Conservation (phyloP, 1,284 basidiomycete species). For the Fomes fomentarius region DNA sequence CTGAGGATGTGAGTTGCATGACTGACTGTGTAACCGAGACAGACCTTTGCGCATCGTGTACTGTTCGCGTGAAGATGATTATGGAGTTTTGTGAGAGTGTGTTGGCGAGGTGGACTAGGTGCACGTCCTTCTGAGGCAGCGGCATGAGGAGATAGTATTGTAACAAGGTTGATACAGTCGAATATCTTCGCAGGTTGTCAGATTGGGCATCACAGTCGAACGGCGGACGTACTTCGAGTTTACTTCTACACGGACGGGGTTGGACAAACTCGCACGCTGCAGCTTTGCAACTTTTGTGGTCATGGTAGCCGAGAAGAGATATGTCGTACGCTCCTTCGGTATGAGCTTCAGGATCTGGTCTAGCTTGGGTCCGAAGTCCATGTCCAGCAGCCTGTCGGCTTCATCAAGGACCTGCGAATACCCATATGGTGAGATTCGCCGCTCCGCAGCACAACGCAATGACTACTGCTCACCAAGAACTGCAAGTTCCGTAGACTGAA, state of each 20-base stretch:
- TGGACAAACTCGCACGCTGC: constrained; percentile 93
- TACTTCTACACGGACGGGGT: constrained; percentile 95
- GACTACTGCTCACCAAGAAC: constrained; percentile 77
- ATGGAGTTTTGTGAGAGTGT: constrained; percentile 91
- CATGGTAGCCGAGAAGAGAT: constrained; percentile 99
- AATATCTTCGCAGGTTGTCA: constrained; percentile 69
- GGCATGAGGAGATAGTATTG: constrained; percentile 98
- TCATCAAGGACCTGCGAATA: constrained; percentile 86
- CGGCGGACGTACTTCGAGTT: constrained; percentile 78
- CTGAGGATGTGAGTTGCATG: not conserved
- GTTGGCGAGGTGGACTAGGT: constrained; percentile 90
- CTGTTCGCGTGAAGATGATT: constrained; percentile 96
- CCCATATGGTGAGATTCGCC: no score
- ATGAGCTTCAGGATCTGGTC: constrained; percentile 97
- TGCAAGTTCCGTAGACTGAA: constrained; percentile 89
- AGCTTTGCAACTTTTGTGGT: constrained; percentile 98
- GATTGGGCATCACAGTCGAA: not conserved
- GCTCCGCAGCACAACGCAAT: no score
- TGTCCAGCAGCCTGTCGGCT: constrained; percentile 94
- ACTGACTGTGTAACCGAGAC: no score
- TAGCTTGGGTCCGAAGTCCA: constrained; percentile 97
- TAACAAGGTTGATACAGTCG: constrained; percentile 93
- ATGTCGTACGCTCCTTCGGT: constrained; percentile 93
- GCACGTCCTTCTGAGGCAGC: constrained; percentile 89
- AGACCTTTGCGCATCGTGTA: constrained; percentile 88